These are phyloP conservation scores for Neurospora sp. DNA, from an alignment of 495 filamentous ascomycete species.

Conservation along the genomic window DNA sequence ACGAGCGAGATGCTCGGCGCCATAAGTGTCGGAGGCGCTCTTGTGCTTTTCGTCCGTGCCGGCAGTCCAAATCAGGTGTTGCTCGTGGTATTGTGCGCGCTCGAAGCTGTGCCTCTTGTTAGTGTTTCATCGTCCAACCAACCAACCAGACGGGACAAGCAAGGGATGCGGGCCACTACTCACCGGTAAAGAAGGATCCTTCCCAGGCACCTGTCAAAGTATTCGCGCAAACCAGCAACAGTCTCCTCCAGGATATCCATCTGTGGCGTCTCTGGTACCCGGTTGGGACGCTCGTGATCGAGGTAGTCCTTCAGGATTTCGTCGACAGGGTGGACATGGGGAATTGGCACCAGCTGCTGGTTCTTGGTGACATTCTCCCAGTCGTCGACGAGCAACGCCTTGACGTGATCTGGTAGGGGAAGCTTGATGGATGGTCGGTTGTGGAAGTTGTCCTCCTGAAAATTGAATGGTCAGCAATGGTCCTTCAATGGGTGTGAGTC, in stretches of 20 bases:
- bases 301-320: constrained; percentile 73
- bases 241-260: constrained; percentile 83
- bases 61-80: constrained; percentile 52
- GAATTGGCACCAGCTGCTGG: constrained; percentile 72
- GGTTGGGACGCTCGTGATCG: constrained; percentile 55
- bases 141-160: neutral
- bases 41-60: constrained; percentile 51
- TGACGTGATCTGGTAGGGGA: constrained; percentile 71
- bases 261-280: constrained; percentile 54
- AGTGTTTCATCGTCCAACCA: neutral
- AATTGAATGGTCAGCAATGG: neutral
- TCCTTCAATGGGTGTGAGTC: constrained; percentile 13
- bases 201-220: constrained; percentile 81
- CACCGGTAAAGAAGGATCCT: constrained; percentile 78
- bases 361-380: constrained; percentile 99
- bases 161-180: constrained; percentile 2
- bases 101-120: constrained; percentile 51
- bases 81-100: constrained; percentile 68
- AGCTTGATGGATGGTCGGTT: constrained; percentile 71
- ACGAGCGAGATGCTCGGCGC: constrained; percentile 80
- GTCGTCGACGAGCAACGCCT: constrained; percentile 87
- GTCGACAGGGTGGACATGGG: constrained; percentile 61
- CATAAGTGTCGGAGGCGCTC: constrained; percentile 68
- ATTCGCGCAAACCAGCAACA: constrained; percentile 70
- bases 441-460: constrained; percentile 78